Evolutionary conservation across 805 yeast species (phyloP).

Genomic region (Kuraishia hungarica): DNA sequence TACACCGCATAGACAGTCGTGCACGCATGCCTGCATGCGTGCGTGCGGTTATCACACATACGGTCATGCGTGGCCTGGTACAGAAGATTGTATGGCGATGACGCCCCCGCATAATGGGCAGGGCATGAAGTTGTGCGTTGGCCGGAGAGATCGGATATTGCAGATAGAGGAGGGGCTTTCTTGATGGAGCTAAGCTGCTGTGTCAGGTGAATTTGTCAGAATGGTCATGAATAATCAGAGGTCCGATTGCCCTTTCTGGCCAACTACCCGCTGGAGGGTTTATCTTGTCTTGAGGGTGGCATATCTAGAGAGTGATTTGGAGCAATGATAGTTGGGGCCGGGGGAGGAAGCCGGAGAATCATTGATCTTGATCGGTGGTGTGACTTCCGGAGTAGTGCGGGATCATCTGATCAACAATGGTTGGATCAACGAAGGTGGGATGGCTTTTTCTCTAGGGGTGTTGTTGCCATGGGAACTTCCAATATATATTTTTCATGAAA

Average conservation of each 20-base stretch:
- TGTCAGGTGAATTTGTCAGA: background rate
- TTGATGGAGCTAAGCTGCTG: too few species aligned
- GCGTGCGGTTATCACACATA: background rate
- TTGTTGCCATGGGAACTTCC: too few species aligned
- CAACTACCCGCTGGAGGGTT: too few species aligned
- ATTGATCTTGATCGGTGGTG: too few species aligned
- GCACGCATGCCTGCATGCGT: too few species aligned
- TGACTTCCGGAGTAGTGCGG: background rate
- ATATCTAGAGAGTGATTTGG: too few species aligned
- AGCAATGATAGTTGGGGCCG: too few species aligned
- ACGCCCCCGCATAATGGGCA: background rate
- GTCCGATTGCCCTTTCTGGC: background rate
- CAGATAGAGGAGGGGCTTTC: background rate
- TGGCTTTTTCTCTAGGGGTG: too few species aligned
- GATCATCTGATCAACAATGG: background rate
- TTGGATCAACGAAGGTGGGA: background rate
- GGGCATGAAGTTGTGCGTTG: background rate
- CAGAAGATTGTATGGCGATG: background rate
- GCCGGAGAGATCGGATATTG: background rate
- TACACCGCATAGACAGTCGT: background rate
- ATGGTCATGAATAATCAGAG: background rate
- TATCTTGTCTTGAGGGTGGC: too few species aligned
- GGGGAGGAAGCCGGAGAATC: too few species aligned
- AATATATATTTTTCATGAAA: too few species aligned
- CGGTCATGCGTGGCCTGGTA: background rate